Conservation (phyloP, 1,284 basidiomycete species). For the Chondrostereum purpureum region DNA sequence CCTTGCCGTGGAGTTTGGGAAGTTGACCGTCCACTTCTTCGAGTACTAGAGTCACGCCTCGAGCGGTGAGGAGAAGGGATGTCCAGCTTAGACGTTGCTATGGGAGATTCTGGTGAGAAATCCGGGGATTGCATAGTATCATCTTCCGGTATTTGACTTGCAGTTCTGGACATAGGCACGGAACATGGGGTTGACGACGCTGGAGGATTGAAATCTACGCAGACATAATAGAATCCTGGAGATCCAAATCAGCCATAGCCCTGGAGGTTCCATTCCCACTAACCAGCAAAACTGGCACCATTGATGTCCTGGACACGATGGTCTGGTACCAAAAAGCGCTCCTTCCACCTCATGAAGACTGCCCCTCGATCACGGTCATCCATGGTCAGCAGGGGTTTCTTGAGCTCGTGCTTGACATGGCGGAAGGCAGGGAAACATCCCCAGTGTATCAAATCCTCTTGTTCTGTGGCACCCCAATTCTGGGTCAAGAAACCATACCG, state of each 20-base stretch:
- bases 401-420: slow-evolving; percentile 67
- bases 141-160: slow-evolving; percentile 26
- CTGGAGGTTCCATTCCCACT: too few relatives aligned
- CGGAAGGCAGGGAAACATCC: slow-evolving; percentile 86
- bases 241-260: slow-evolving; percentile 11
- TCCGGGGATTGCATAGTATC: too few relatives aligned
- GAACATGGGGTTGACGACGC: too few relatives aligned
- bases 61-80: slow-evolving; percentile 23
- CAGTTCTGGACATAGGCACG: slow-evolving; percentile 22
- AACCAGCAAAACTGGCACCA: slow-evolving; percentile 92
- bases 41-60: slow-evolving; percentile 34
- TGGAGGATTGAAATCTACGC: slow-evolving; percentile 68
- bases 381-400: slow-evolving; percentile 70
- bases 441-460: slow-evolving; percentile 90
- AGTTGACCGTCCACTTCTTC: slow-evolving; percentile 29
- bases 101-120: slow-evolving; percentile 17
- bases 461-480: slow-evolving; percentile 80
- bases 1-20: slow-evolving; percentile 33
- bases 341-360: slow-evolving; percentile 96
- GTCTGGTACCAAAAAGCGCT: slow-evolving; percentile 91
- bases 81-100: slow-evolving; percentile 27
- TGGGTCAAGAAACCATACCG: slow-evolving; percentile 84
- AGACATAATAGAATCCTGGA: slow-evolving; percentile 82
- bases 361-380: slow-evolving; percentile 67
- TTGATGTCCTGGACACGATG: slow-evolving; percentile 91